phyloP scores from a whole-genome alignment of 257 asterid species.

The Nicotiana obtusifolia region DNA sequence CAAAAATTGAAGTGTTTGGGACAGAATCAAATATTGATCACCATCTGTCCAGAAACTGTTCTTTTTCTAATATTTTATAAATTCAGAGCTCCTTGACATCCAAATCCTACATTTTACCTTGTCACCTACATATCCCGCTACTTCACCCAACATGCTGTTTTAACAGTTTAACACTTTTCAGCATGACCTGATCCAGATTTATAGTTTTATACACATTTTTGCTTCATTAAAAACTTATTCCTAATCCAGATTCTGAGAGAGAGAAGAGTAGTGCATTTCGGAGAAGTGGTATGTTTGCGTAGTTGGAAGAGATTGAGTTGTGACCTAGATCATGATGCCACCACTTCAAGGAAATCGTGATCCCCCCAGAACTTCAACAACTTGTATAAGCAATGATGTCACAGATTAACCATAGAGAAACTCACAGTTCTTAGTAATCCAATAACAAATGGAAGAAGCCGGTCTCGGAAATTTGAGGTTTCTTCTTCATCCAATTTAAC shows the following conservation, averaged over 20 bases:
- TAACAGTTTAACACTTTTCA: not conserved
- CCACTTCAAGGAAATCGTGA: not conserved
- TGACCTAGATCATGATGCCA: not conserved
- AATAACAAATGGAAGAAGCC: slow-evolving; percentile 88
- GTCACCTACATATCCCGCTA: not conserved
- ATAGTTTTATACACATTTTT: not conserved
- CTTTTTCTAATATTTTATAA: not conserved
- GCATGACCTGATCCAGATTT: not conserved
- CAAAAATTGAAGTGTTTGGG: not conserved
- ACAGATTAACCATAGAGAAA: slow-evolving; percentile 5
- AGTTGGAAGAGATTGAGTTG: not conserved
- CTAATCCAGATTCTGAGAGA: not conserved
- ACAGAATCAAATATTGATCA: not conserved
- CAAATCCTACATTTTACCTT: not conserved
- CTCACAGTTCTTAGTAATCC: slow-evolving; percentile 98
- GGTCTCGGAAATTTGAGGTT: slow-evolving; percentile 66
- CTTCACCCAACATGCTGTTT: not conserved
- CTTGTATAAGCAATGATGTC: not conserved
- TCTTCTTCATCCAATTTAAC: slow-evolving; percentile 75
- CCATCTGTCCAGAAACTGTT: not conserved
- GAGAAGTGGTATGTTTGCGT: not conserved
- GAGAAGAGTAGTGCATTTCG: not conserved
- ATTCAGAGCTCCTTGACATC: not conserved
- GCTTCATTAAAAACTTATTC: not conserved
- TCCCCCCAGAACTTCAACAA: not conserved